These are phyloP conservation scores for Hibiscus tridactylites DNA, from an alignment of 345 rosid species.

Conservation along the genomic window DNA sequence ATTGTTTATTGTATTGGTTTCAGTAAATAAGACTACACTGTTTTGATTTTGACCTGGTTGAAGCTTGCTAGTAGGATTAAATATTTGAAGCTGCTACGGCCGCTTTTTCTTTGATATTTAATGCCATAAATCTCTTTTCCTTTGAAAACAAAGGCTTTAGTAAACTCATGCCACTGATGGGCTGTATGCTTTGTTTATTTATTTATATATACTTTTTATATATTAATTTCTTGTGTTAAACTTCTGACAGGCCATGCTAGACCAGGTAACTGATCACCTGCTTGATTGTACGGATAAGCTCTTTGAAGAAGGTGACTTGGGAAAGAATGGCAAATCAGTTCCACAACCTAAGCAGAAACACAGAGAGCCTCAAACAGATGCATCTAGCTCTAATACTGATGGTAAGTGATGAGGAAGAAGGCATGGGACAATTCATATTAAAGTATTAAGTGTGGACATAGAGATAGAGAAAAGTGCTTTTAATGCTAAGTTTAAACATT, in stretches of 20 bases:
- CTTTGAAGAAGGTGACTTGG: slow-evolving; percentile 29
- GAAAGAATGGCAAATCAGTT: slow-evolving; percentile 12
- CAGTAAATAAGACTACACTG: background rate
- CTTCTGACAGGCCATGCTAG: slow-evolving; percentile 35
- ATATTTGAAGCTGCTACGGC: background rate
- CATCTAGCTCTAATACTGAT: slow-evolving; percentile 19
- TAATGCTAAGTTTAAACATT: background rate
- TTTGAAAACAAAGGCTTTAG: background rate
- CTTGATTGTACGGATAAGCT: slow-evolving; percentile 54
- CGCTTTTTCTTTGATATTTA: background rate
- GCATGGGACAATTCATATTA: background rate
- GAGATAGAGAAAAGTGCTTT: background rate
- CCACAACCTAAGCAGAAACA: slow-evolving; percentile 19
- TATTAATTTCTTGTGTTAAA: background rate
- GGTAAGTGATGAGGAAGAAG: slow-evolving; percentile 34
- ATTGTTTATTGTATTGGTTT: background rate
- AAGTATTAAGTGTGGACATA: background rate
- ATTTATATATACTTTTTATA: background rate
- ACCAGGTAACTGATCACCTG: slow-evolving; percentile 58
- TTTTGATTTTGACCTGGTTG: background rate
- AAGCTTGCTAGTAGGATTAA: background rate
- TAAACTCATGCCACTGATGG: background rate
- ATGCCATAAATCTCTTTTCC: background rate
- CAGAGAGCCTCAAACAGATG: slow-evolving; percentile 20
- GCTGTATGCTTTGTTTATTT: background rate